Evolutionary conservation across 169 alveolate species (phyloP).

Genomic region (Ichthyophthirius multifiliis): DNA sequence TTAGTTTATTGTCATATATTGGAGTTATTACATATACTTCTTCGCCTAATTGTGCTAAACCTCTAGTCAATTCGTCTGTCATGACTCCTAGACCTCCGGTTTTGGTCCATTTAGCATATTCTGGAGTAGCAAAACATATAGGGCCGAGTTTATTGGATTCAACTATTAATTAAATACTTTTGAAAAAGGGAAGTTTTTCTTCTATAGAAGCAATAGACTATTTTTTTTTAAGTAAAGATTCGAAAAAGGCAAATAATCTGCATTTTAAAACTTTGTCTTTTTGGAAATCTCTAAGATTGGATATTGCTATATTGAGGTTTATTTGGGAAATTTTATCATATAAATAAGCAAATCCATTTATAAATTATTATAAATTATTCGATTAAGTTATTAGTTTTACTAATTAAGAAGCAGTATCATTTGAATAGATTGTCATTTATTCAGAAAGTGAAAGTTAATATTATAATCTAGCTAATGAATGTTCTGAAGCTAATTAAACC

Average conservation of each 20-base stretch:
- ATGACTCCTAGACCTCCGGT: constrained; percentile 93
- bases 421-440: constrained; percentile 22
- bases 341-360: constrained; percentile 36
- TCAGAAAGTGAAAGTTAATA: not conserved
- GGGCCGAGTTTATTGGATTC: constrained; percentile 79
- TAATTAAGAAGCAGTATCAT: constrained; percentile 26
- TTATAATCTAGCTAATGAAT: constrained; percentile 20
- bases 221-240: constrained; percentile 28
- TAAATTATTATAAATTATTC: constrained; percentile 20
- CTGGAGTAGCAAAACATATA: constrained; percentile 86
- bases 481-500: constrained; percentile 14
- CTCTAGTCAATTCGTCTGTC: constrained; percentile 90
- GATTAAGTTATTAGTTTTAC: not conserved
- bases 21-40: constrained; percentile 86
- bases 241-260: constrained; percentile 33
- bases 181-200: constrained; percentile 20
- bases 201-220: constrained; percentile 2
- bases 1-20: constrained; percentile 80
- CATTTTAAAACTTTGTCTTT: constrained; percentile 17
- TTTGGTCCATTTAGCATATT: constrained; percentile 89
- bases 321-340: constrained; percentile 8
- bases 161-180: constrained; percentile 46
- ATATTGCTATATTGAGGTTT: constrained; percentile 18
- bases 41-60: constrained; percentile 79
- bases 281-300: constrained; percentile 23